These are phyloP conservation scores for Chaetomium tenue DNA, from an alignment of 495 filamentous ascomycete species.

Conservation along the genomic window DNA sequence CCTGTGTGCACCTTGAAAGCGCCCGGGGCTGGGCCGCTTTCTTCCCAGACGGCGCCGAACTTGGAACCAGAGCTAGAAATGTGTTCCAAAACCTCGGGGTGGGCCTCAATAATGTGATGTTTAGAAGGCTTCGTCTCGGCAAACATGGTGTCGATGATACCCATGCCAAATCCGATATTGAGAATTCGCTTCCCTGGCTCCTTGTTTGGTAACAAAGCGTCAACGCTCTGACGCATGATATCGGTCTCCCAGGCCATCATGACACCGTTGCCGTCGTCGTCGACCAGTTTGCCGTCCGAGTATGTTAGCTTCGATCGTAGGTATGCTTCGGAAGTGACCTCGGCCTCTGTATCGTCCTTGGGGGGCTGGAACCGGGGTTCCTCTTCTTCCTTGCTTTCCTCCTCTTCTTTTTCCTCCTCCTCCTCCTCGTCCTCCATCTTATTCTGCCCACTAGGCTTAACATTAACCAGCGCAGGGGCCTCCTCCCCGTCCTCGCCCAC, in stretches of 20 bases:
- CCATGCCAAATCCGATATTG: slow-evolving; percentile 96
- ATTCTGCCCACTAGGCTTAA: slow-evolving; percentile 27
- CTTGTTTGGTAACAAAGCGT: slow-evolving; percentile 39
- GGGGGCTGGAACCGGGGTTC: slow-evolving; percentile 38
- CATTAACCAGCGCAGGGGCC: slow-evolving; percentile 33
- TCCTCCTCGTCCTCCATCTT: slow-evolving; percentile 15
- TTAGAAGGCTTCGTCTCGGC: slow-evolving; percentile 61
- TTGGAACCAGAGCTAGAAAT: slow-evolving; percentile 50
- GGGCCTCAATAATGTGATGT: slow-evolving; percentile 92
- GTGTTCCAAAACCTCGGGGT: slow-evolving; percentile 72
- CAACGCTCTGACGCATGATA: slow-evolving; percentile 80
- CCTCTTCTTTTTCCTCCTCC: slow-evolving; percentile 22
- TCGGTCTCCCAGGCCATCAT: slow-evolving; percentile 97
- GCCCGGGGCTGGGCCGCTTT: slow-evolving; percentile 39
- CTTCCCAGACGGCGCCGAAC: slow-evolving; percentile 49
- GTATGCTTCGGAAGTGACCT: slow-evolving; percentile 66
- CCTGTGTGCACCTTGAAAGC: slow-evolving; percentile 54
- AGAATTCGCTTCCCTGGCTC: slow-evolving; percentile 64
- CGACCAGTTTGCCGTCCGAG: slow-evolving; percentile 69
- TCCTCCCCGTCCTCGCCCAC: slow-evolving; percentile 46
- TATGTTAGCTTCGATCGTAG: slow-evolving; percentile 76
- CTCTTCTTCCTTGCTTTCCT: slow-evolving; percentile 24
- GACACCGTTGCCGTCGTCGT: slow-evolving; percentile 78
- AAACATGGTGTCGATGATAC: slow-evolving; percentile 86
- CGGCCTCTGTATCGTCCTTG: slow-evolving; percentile 33